Evolutionary conservation across 2,329 filamentous ascomycete species (phyloP).

Genomic region (Fusarium anguioides): DNA sequence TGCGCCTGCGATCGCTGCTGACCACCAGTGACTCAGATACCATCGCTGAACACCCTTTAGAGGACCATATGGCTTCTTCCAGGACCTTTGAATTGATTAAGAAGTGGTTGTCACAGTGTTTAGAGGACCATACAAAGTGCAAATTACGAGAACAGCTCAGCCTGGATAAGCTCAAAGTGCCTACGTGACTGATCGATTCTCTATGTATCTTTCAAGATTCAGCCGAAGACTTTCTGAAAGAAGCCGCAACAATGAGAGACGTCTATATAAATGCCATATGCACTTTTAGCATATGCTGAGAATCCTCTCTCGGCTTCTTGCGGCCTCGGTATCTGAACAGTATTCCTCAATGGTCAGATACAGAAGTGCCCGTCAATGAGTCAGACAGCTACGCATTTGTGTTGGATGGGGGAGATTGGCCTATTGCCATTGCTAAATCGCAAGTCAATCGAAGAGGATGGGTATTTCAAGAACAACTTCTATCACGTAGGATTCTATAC

Average conservation of each 20-base stretch:
- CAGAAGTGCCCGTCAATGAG: rapidly evolving
- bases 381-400: background rate
- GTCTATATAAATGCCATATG: conserved; percentile 2
- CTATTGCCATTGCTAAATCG: background rate
- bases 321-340: background rate
- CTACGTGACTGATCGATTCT: background rate
- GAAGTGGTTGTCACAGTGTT: too few relatives aligned
- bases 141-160: too few relatives aligned
- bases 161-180: too few relatives aligned
- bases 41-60: too few relatives aligned
- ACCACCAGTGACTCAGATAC: too few relatives aligned
- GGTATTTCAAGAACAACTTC: conserved; percentile 6
- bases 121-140: too few relatives aligned
- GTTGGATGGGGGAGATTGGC: background rate
- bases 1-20: too few relatives aligned
- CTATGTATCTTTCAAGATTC: conserved; percentile 7
- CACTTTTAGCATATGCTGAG: conserved; percentile 1
- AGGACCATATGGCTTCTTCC: too few relatives aligned
- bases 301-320: background rate
- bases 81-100: too few relatives aligned
- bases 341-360: background rate
- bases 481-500: background rate
- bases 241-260: background rate
- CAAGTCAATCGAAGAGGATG: conserved; percentile 1
- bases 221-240: background rate